Base-by-base conservation (phyloP, 805 yeast genomes). In the Ogataea polymorpha region DNA sequence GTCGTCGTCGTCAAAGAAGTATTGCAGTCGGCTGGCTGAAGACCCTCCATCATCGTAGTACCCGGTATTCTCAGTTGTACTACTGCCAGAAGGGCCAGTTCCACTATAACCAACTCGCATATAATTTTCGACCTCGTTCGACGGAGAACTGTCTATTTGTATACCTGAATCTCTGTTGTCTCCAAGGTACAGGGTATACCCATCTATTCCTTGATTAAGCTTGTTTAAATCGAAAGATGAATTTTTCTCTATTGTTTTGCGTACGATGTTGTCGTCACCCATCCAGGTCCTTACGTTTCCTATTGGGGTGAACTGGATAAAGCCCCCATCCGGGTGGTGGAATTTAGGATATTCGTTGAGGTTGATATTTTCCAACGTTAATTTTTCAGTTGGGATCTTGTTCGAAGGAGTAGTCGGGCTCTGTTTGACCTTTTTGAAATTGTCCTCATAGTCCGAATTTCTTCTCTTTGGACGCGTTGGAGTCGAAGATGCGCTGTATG, bases 241-340 rank as follows among this genome's bases (percentile, higher is more conserved):
- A 25, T 56, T 53, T 50, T 74, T 72, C 54, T 78, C 82, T 41
- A 78, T 70, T 30, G 67, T 65, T 37, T 77, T 68, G 23, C 71
- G 65, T 43, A 62, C 55, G 35, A 72, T 70, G 39, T 78, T 78
- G 34, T 68, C 67, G 23, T 64, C 66, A 24, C 69, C 61, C 20
- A 65, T 15, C 47, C 58, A 60, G 2, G 71, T 66, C 47, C 83
- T 62, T 29, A 78, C 62, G 35, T 77, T 75, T n/a, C 84, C 84
- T 64, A 80, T 70, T 17, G 84, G 83, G 1, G 83, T 77, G 42
- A 78, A 73, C 55, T 77, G 79, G 34, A 78, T 73, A 23, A 66
- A 67, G 0, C 84, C 84, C 8, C 84, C 84, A 10, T 77, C 77
- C 2, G 84, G 84, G 48, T 77, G 83, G 38, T 68, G 67, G 49